These are phyloP conservation scores for Gnaphalium uliginosum DNA, from an alignment of 129 eudicot genomes.

Conservation along the genomic window DNA sequence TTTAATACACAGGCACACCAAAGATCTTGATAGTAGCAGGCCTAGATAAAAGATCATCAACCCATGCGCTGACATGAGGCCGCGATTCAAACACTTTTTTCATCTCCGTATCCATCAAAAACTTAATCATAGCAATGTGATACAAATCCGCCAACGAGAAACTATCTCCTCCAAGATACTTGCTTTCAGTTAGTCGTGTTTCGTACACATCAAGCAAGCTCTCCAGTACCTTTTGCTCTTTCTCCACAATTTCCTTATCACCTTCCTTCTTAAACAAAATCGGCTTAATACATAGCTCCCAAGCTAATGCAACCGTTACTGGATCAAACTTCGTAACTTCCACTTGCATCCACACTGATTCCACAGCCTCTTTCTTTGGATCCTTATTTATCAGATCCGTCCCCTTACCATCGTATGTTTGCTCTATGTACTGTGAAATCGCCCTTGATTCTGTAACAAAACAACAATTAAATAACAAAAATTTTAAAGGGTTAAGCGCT, in stretches of 20 bases:
- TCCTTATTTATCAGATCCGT: slow-evolving; percentile 42
- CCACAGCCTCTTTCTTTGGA: slow-evolving; percentile 42
- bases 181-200: slow-evolving; percentile 46
- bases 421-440: slow-evolving; percentile 48
- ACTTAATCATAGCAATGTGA: slow-evolving; percentile 45
- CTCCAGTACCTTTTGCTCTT: slow-evolving; percentile 38
- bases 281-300: slow-evolving; percentile 53
- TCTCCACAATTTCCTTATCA: slow-evolving; percentile 32
- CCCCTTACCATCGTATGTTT: slow-evolving; percentile 41
- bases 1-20: slow-evolving; percentile 14
- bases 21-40: slow-evolving; percentile 59
- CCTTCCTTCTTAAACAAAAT: slow-evolving; percentile 18
- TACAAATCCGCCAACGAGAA: slow-evolving; percentile 57
- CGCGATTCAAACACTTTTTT: slow-evolving; percentile 44
- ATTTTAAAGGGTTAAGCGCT: neutral
- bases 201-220: slow-evolving; percentile 62
- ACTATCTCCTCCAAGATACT: slow-evolving; percentile 57
- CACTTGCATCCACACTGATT: slow-evolving; percentile 53
- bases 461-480: neutral
- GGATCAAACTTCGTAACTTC: slow-evolving; percentile 51
- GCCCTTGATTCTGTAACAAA: slow-evolving; percentile 73
- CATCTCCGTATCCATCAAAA: slow-evolving; percentile 43
- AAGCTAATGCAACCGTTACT: slow-evolving; percentile 29
- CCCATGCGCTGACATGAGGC: slow-evolving; percentile 54
- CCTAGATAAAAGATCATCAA: slow-evolving; percentile 41